Percentiles rank a stretch among this genome's conserved stretches.
Evolutionary conservation across 2,329 filamentous ascomycete species (phyloP).

Genomic region (Ophiognomonia clavigignenti-juglandacearum): DNA sequence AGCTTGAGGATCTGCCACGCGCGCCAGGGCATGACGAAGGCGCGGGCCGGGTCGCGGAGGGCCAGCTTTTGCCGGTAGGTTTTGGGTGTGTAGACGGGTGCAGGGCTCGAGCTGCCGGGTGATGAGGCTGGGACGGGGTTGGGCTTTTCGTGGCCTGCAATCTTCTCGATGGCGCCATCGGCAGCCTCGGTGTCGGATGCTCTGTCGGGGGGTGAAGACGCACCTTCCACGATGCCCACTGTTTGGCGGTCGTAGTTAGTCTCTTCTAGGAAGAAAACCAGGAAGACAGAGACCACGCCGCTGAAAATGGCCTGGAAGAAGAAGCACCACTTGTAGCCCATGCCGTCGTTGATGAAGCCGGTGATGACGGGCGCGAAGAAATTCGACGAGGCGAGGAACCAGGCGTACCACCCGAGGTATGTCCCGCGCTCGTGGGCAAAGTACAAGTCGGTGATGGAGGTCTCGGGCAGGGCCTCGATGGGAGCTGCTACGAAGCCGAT

Average conservation of each 20-base stretch:
- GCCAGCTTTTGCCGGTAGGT: conserved; percentile 32
- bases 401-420: conserved; percentile 25
- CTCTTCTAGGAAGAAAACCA: conserved; percentile 50
- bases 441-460: conserved; percentile 33
- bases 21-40: conserved; percentile 33
- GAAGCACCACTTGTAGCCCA: conserved; percentile 28
- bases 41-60: conserved; percentile 25
- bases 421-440: conserved; percentile 25
- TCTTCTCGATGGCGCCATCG: neutral
- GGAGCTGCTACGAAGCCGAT: conserved; percentile 34
- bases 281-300: conserved; percentile 21
- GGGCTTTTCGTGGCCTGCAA: neutral
- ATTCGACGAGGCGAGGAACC: conserved; percentile 22
- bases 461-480: conserved; percentile 35
- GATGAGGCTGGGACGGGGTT: neutral
- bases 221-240: conserved; percentile 13
- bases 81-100: conserved; percentile 25
- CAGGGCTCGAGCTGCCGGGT: neutral
- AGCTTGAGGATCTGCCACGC: conserved; percentile 28
- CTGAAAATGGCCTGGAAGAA: conserved; percentile 26
- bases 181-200: conserved; percentile 3
- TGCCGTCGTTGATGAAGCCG: conserved; percentile 28
- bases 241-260: conserved; percentile 37
- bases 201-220: neutral
- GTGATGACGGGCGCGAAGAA: conserved; percentile 29